phyloP scores from a whole-genome alignment of 2,329 filamentous ascomycete species.

The Botrytis fabae region DNA sequence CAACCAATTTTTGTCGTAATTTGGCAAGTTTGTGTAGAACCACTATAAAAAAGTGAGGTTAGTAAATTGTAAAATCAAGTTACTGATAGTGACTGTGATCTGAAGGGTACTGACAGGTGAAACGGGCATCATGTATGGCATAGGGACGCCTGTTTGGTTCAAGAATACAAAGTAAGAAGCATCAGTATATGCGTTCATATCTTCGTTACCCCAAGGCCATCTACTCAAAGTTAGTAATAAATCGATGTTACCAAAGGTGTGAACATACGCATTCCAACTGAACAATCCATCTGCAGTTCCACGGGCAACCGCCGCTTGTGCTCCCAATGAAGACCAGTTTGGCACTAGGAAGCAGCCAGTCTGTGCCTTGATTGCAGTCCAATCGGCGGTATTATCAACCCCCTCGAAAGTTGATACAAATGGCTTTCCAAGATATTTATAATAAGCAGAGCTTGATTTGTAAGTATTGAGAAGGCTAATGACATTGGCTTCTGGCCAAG shows the following conservation, averaged over 20 bases:
- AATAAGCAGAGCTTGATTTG: neutral
- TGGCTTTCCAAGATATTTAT: neutral
- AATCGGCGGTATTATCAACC: neutral
- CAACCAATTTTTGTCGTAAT: constrained; percentile 3
- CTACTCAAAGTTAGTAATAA: neutral
- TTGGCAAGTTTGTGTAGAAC: constrained; percentile 11
- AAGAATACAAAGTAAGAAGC: constrained; percentile 6
- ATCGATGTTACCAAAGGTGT: neutral
- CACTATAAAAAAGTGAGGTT: neutral
- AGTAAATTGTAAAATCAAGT: neutral
- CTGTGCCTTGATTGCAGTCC: neutral
- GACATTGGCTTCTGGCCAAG: neutral
- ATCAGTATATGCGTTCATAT: constrained; percentile 9
- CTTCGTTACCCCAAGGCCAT: constrained; percentile 4
- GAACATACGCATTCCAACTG: constrained; percentile 5
- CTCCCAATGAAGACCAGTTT: neutral
- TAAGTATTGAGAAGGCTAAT: constrained; percentile 2
- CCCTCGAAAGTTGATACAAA: constrained; percentile 17
- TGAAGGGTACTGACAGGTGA: neutral
- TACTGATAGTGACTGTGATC: neutral
- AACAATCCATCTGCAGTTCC: neutral
- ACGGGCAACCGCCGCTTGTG: neutral
- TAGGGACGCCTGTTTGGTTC: neutral
- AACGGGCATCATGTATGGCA: constrained; percentile 1
- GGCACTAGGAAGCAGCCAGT: neutral